Evolutionary conservation across 768 basidiomycete species (phyloP), one percentile per base, ranked within the genome.

Genomic region (Fibroporia radiculosa): DNA sequence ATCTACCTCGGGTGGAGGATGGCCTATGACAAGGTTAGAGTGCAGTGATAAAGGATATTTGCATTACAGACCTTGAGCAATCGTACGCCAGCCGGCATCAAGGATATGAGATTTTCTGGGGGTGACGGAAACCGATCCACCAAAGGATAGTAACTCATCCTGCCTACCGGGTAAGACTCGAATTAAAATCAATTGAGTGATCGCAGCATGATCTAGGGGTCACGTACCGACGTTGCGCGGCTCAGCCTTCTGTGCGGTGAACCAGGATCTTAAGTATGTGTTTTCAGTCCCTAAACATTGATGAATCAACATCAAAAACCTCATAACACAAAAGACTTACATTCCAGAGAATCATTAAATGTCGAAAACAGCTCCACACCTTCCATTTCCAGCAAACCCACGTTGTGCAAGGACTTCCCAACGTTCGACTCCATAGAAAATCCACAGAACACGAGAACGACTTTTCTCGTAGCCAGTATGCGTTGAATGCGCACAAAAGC

Each of bases 401-500:
- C 93, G 44, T 79, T 82, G 32, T 73, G 64, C 45, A 99, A 62
- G 0, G 93, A 87, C 26, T 75, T 73, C 0, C 82, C 84, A 4
- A 93, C 75, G 0, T 74, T 55, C 0, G 80, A 80, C 8, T 84
- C 77, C 1, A 67, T 66, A 1, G 69, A 62, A 38, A 87, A 76
- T 0, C 95, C 95, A 59, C 93, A 98, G 47, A 99, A 78, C 18
- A 97, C 89, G 18, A 99, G 70, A 1, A 83, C 75, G 43, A 97
- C 84, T n/a, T 71, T 71, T 56, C 84, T 85, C 2, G 77, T 77
- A 4, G 76, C 69, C 23, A 97, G 67, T 7, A 97, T 57, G 6
- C 93, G 74, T 52, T 95, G 92, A 6, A 97, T 74, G 8, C 95
- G 78, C 29, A 97, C 87, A 52, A 97, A 91, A 0, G 93, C 95